A percentile compares a stretch with the other conserved stretches of the same genome.
These are phyloP conservation scores for Furcasterigmium sp. DNA, from an alignment of 2,329 filamentous ascomycete genomes.

Conservation along the genomic window DNA sequence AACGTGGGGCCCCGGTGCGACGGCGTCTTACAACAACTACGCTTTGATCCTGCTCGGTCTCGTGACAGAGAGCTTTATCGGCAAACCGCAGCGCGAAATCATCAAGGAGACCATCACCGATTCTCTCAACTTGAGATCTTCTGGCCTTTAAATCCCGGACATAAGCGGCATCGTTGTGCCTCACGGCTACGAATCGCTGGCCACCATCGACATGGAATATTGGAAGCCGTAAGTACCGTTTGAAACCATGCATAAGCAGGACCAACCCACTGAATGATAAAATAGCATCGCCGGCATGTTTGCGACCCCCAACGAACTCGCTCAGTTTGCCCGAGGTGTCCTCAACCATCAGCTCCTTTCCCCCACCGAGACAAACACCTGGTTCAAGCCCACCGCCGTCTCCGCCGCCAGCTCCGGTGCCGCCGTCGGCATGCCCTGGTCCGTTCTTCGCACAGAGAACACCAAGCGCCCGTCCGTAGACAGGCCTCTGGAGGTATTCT, in stretches of 20 bases:
- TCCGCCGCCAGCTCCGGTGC: conserved; percentile 29
- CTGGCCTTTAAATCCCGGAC: conserved; percentile 29
- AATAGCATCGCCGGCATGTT: conserved; percentile 34
- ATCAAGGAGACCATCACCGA: conserved; percentile 32
- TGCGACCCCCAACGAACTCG: conserved; percentile 34
- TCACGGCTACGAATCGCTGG: conserved; percentile 26
- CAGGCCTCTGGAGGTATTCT: conserved; percentile 27
- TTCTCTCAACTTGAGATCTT: conserved; percentile 34
- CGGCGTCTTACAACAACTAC: conserved; percentile 15
- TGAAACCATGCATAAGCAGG: conserved; percentile 11
- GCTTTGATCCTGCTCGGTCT: conserved; percentile 14
- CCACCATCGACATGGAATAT: too few species aligned
- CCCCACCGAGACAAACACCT: conserved; percentile 30
- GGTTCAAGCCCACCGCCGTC: conserved; percentile 37
- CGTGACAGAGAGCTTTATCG: conserved; percentile 14
- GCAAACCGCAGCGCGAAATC: conserved; percentile 14
- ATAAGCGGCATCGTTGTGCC: too few species aligned
- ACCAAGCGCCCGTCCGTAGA: conserved; percentile 10
- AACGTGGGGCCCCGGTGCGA: conserved; percentile 11
- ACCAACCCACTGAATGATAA: conserved; percentile 23
- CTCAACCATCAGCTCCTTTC: conserved; percentile 32
- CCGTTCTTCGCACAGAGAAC: conserved; percentile 22
- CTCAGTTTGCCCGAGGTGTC: conserved; percentile 34
- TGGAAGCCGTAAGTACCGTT: too few species aligned
- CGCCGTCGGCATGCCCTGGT: conserved; percentile 28